Evolutionary conservation across 2,329 filamentous ascomycete genomes (phyloP), one percentile per base, ranked within the genome.

Genomic region (Scedosporium dehoogii): DNA sequence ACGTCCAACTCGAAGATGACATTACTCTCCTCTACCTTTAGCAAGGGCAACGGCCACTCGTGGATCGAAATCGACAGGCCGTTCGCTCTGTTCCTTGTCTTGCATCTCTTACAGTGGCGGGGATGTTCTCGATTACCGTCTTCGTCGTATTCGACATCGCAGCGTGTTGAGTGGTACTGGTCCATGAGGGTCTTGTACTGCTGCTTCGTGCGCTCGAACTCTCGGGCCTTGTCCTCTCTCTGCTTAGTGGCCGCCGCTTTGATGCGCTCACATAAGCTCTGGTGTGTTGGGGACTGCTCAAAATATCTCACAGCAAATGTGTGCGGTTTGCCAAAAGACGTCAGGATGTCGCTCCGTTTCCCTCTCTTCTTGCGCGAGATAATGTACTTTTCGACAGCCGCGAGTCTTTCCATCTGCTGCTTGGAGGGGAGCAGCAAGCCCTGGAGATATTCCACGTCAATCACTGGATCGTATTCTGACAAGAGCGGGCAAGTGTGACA

Each of bases 31-130:
- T 73, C 29, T 0, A 64, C 5, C 0, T 53, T 0, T 0, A 73
- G 16, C 0, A 51, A 33, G 0, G 82, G 78, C 0, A 87, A 70
- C 0, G 84, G 83, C 82, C 82, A 85, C 67, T 87, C 84, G 65
- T 83, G 74, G 7, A 83, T 68, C 0, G 51, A 0, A 6, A 88
- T 85, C 0, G 27, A 44, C 0, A 87, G 62, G 0, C 3, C 1
- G 0, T 73, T 56, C 0, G 81, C 81, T n/a, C 69, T 1, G 0
- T 5, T 3, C 3, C 65, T 53, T 0, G 72, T 64, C 0, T 2
- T 1, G 65, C 80, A 85, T 60, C 73, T 75, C 1, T 2, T 1
- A 62, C 79, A 10, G 60, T 23, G 16, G 23, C 48, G 21, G 18
- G 12, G 16, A 64, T 38, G 33, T 12, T 23, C 21, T 56, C 16